Percentiles rank a stretch among this genome's conserved stretches.
Conservation (phyloP, 2,329 filamentous ascomycete genomes). For the Scleromitrula shiraiana region DNA sequence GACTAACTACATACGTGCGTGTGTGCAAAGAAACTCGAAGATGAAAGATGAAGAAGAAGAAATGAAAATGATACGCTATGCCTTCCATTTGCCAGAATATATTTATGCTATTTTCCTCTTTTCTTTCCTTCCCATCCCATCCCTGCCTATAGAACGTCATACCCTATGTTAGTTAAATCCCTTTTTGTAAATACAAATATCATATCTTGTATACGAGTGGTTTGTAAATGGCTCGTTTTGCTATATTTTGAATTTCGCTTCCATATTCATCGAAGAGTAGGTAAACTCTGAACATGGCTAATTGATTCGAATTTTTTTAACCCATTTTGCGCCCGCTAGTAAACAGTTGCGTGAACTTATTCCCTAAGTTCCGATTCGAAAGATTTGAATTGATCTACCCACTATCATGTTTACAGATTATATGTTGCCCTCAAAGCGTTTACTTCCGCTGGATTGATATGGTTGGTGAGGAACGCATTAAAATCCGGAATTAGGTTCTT, state of each 20-base stretch:
- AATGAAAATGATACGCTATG: slow-evolving; percentile 1
- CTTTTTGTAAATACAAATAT: slow-evolving; percentile 9
- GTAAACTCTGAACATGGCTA: neutral
- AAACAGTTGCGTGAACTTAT: neutral
- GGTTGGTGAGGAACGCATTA: slow-evolving; percentile 37
- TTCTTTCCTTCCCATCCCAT: neutral
- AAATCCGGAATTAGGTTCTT: slow-evolving; percentile 47
- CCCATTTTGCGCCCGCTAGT: neutral
- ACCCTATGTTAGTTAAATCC: neutral
- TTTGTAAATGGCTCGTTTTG: neutral
- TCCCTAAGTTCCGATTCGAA: neutral
- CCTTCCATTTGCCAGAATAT: slow-evolving; percentile 3
- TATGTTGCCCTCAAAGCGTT: slow-evolving; percentile 24
- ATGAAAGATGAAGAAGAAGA: neutral
- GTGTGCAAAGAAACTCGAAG: neutral
- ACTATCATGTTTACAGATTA: slow-evolving; percentile 27
- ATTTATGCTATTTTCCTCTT: slow-evolving; percentile 6
- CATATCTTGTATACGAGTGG: neutral
- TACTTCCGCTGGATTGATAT: slow-evolving; percentile 19
- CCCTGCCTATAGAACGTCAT: neutral
- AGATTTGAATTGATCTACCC: neutral
- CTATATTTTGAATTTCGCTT: neutral
- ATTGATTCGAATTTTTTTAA: neutral
- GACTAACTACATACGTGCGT: neutral
- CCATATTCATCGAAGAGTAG: neutral